Conservation (phyloP, 2,329 filamentous ascomycete genomes). For the Diaporthe australafricana region DNA sequence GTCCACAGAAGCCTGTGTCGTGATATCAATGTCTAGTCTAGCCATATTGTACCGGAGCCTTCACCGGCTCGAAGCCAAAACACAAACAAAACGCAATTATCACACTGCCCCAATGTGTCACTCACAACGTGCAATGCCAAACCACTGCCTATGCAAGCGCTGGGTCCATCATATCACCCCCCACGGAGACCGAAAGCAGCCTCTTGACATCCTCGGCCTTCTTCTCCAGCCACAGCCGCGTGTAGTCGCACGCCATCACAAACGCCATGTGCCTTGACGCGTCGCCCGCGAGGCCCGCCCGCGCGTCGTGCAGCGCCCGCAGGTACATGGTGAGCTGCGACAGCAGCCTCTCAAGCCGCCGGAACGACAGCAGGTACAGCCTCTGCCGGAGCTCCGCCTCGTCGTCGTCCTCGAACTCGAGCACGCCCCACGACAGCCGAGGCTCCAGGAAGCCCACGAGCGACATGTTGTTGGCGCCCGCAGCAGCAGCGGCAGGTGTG, state of each 20-base stretch:
- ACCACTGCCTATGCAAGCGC: neutral
- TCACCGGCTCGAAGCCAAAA: neutral
- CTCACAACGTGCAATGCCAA: neutral
- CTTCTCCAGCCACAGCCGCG: constrained; percentile 20
- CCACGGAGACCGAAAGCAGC: neutral
- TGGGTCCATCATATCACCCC: neutral
- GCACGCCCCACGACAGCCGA: constrained; percentile 17
- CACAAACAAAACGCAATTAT: neutral
- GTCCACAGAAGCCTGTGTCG: neutral
- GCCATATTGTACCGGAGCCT: neutral
- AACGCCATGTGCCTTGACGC: constrained; percentile 24
- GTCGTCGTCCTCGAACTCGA: constrained; percentile 25
- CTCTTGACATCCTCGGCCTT: constrained; percentile 25
- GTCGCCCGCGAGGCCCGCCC: neutral
- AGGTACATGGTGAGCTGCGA: constrained; percentile 14
- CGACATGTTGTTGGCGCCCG: neutral
- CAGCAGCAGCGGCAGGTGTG: neutral
- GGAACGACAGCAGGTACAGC: constrained; percentile 19
- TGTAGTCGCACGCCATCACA: constrained; percentile 24
- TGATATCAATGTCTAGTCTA: constrained; percentile 10
- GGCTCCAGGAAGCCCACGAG: constrained; percentile 1
- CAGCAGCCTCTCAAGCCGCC: constrained; percentile 22
- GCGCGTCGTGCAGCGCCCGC: constrained; percentile 10
- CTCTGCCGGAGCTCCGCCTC: constrained; percentile 23
- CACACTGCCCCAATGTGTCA: neutral